phyloP scores from a whole-genome alignment of 2,329 filamentous ascomycete species.

The Ophiostoma triangulosporum region DNA sequence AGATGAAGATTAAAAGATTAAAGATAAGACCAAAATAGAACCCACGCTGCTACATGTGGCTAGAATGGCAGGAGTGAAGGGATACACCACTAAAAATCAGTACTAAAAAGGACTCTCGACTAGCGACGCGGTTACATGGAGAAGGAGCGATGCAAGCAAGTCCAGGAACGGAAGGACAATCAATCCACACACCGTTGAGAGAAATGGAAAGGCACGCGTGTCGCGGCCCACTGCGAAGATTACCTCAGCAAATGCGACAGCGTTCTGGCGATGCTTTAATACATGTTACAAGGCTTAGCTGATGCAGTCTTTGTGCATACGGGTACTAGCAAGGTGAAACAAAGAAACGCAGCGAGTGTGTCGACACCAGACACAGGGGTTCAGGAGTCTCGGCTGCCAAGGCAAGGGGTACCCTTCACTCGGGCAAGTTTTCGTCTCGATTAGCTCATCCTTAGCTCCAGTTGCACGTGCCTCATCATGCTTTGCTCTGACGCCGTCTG shows the following conservation, averaged over 20 bases:
- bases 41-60: neutral
- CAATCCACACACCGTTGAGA: too few species aligned
- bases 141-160: neutral
- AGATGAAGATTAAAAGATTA: neutral
- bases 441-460: too few species aligned
- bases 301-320: neutral
- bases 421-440: too few species aligned
- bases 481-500: too few species aligned
- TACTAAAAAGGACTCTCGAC: neutral
- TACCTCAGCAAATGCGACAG: neutral
- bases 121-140: neutral
- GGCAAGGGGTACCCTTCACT: neutral
- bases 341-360: slow-evolving; percentile 1
- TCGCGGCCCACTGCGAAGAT: neutral
- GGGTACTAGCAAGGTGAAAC: neutral
- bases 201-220: neutral
- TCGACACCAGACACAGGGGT: slow-evolving; percentile 8
- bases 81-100: neutral
- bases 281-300: neutral
- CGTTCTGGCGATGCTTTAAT: neutral
- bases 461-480: too few species aligned
- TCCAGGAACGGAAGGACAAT: neutral
- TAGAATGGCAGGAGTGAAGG: neutral
- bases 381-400: slow-evolving; percentile 6
- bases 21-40: too few species aligned